Conservation (phyloP, 2,329 filamentous ascomycete species). For the Aspergillus uvarum region DNA sequence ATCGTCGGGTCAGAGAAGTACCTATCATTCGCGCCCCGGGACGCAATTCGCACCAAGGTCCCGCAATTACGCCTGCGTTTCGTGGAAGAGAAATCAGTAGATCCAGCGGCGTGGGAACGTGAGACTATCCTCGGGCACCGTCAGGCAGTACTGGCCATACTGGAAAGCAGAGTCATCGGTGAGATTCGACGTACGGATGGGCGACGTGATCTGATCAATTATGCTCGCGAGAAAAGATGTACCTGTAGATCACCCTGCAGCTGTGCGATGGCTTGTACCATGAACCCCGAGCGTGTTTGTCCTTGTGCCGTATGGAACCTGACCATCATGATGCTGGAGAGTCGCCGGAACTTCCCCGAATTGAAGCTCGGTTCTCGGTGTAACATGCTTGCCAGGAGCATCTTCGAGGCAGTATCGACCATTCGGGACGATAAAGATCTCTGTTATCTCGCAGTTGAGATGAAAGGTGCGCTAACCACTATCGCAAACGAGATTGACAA, state of each 20-base stretch:
- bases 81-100: conserved; percentile 18
- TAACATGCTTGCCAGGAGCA: conserved; percentile 28
- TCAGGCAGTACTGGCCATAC: conserved; percentile 33
- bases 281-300: conserved; percentile 29
- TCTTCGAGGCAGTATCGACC: conserved; percentile 32
- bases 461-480: conserved; percentile 26
- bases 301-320: conserved; percentile 39
- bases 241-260: conserved; percentile 35
- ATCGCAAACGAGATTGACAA: conserved; percentile 33
- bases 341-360: conserved; percentile 20
- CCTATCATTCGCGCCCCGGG: conserved; percentile 25
- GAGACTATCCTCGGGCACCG: conserved; percentile 33
- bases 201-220: conserved; percentile 23
- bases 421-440: conserved; percentile 23
- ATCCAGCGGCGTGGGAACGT: conserved; percentile 23
- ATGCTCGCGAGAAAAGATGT: conserved; percentile 36
- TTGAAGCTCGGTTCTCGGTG: conserved; percentile 22
- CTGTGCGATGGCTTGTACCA: conserved; percentile 37
- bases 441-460: conserved; percentile 23
- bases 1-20: conserved; percentile 39
- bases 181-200: conserved; percentile 33
- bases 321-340: conserved; percentile 29
- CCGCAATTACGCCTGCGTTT: conserved; percentile 27
- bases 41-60: conserved; percentile 15
- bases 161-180: conserved; percentile 37